Conservation (phyloP, 1,139 yeast genomes). For the Arxiozyma slooffiae region DNA sequence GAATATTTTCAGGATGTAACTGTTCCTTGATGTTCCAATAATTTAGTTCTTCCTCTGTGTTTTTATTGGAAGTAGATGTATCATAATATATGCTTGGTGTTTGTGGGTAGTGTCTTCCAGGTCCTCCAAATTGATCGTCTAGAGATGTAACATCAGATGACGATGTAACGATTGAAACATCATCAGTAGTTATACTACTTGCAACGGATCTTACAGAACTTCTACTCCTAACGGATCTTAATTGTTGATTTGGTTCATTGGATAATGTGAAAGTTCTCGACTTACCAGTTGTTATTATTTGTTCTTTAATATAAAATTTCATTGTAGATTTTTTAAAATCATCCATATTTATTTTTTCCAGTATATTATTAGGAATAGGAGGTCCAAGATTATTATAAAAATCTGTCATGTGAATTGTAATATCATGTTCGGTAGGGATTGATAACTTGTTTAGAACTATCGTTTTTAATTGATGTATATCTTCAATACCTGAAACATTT, state of each 20-base stretch:
- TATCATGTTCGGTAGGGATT: constrained; percentile 34
- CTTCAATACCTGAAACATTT: constrained; percentile 31
- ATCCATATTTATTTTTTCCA: constrained; percentile 36
- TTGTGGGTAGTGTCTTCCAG: constrained; percentile 26
- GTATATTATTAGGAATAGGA: constrained; percentile 42
- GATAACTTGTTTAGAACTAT: constrained; percentile 36
- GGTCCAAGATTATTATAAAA: constrained; percentile 57
- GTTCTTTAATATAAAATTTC: constrained; percentile 41
- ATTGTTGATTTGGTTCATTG: constrained; percentile 10
- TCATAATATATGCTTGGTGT: constrained; percentile 30
- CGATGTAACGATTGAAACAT: constrained; percentile 23
- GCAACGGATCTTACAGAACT: constrained; percentile 22
- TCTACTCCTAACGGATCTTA: constrained; percentile 19
- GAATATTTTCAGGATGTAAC: background rate
- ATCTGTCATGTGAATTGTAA: constrained; percentile 61
- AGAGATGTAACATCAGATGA: constrained; percentile 27
- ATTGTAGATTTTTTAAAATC: constrained; percentile 32
- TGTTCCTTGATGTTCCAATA: constrained; percentile 55
- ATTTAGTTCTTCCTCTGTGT: constrained; percentile 36
- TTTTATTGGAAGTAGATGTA: constrained; percentile 13
- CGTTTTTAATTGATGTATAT: constrained; percentile 33
- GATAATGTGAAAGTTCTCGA: constrained; percentile 11
- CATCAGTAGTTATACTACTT: constrained; percentile 23
- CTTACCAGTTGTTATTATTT: constrained; percentile 13
- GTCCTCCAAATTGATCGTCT: constrained; percentile 22